Evolutionary conservation across 352 stramenopile species (phyloP).

Genomic region (Blastocystis sp.): DNA sequence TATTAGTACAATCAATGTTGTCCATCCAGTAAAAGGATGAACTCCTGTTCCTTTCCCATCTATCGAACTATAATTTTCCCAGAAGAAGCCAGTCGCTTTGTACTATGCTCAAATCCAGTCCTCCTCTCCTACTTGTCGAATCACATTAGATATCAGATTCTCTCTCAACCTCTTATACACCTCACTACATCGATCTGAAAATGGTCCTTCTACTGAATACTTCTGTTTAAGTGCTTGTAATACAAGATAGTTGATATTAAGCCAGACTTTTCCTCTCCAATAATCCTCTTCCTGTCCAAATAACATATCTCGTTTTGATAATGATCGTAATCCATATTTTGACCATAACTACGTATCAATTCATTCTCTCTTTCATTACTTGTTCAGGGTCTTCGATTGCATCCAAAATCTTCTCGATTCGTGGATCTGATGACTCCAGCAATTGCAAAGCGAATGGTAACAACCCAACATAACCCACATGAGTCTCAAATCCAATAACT

Average conservation of each 20-base stretch:
- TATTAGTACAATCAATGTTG: conserved; percentile 81
- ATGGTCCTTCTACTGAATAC: conserved; percentile 64
- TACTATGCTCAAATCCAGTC: conserved; percentile 72
- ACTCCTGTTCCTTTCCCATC: conserved; percentile 76
- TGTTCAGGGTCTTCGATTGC: conserved; percentile 71
- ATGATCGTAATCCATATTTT: conserved; percentile 72
- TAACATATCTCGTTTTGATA: conserved; percentile 76
- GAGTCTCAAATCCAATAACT: conserved; percentile 66
- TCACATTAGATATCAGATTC: conserved; percentile 66
- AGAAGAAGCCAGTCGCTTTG: conserved; percentile 79
- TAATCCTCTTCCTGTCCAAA: conserved; percentile 80
- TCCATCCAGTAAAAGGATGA: conserved; percentile 87
- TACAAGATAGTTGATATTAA: conserved; percentile 84
- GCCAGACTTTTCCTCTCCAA: conserved; percentile 86
- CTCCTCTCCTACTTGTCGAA: conserved; percentile 49
- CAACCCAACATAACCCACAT: conserved; percentile 78
- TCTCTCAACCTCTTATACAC: conserved; percentile 67
- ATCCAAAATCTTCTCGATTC: conserved; percentile 70
- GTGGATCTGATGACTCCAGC: conserved; percentile 71
- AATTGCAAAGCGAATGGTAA: conserved; percentile 75
- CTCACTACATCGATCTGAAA: background rate
- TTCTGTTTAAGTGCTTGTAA: conserved; percentile 77
- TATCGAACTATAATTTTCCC: conserved; percentile 84
- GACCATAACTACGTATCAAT: conserved; percentile 65
- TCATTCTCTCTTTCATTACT: conserved; percentile 68